Conservation (phyloP, 225 moss, liverwort and hornwort genomes). For the Climacium dendroides region DNA sequence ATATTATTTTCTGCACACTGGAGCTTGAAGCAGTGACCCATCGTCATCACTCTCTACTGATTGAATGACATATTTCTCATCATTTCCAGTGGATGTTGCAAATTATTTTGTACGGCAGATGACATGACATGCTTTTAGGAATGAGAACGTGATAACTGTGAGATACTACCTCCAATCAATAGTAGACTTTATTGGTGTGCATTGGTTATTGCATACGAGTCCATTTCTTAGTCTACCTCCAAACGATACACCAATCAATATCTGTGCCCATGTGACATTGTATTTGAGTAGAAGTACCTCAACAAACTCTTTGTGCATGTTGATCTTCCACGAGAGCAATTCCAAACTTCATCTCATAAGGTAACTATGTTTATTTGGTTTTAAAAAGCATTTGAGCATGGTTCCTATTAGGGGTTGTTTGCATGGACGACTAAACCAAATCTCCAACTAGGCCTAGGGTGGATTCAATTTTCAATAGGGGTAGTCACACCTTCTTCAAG, state of each 20-base stretch:
- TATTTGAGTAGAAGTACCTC: background rate
- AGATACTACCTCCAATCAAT: background rate
- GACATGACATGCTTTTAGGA: background rate
- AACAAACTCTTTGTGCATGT: background rate
- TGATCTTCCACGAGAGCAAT: background rate
- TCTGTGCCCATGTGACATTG: background rate
- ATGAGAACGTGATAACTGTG: background rate
- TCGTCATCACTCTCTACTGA: background rate
- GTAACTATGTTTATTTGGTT: background rate
- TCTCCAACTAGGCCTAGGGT: no score
- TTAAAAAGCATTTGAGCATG: background rate
- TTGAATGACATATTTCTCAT: background rate
- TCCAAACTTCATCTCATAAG: background rate
- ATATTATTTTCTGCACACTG: background rate
- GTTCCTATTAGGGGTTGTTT: no score
- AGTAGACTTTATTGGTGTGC: background rate
- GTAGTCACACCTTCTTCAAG: no score
- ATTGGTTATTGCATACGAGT: background rate
- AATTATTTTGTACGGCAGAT: background rate
- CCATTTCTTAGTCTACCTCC: background rate
- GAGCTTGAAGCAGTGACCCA: background rate
- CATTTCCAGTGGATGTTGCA: background rate
- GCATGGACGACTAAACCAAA: no score
- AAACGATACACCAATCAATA: background rate
- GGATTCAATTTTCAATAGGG: no score